These are phyloP conservation scores for Eimeria maxima DNA, from an alignment of 169 alveolate genomes.

Conservation along the genomic window DNA sequence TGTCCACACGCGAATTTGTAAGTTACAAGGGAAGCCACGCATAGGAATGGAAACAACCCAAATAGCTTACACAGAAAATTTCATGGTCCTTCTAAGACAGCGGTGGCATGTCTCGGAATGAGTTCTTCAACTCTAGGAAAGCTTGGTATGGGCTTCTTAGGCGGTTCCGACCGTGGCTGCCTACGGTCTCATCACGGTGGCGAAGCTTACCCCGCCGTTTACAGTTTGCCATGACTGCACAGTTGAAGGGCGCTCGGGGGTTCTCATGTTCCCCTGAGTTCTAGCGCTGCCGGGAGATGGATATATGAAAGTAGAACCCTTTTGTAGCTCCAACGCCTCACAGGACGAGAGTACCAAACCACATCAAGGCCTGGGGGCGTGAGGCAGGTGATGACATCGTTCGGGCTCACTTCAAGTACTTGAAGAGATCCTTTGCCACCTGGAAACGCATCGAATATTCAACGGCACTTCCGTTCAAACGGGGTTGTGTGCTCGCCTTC, in stretches of 20 bases:
- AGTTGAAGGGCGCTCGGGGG: background rate
- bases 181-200: background rate
- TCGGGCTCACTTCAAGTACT: constrained; percentile 69
- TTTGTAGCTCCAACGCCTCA: background rate
- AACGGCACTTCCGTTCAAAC: background rate
- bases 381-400: background rate
- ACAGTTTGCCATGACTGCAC: background rate
- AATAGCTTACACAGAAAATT: background rate
- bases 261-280: background rate
- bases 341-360: background rate
- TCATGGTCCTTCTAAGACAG: background rate
- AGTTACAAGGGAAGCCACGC: background rate
- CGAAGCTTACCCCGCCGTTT: background rate
- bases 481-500: background rate
- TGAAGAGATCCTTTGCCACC: constrained; percentile 82
- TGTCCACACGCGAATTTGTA: background rate
- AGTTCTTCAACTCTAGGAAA: background rate
- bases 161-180: background rate
- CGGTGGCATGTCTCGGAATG: background rate
- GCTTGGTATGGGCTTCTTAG: background rate
- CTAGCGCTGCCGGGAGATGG: background rate
- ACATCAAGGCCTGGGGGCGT: background rate
- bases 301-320: background rate
- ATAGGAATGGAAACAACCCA: background rate
- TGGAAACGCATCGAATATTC: background rate